Evolutionary conservation across 371 early-diverging fungal genomes (phyloP), one percentile per base, ranked within the genome.

Genomic region (Nosema muscidifuracis): DNA sequence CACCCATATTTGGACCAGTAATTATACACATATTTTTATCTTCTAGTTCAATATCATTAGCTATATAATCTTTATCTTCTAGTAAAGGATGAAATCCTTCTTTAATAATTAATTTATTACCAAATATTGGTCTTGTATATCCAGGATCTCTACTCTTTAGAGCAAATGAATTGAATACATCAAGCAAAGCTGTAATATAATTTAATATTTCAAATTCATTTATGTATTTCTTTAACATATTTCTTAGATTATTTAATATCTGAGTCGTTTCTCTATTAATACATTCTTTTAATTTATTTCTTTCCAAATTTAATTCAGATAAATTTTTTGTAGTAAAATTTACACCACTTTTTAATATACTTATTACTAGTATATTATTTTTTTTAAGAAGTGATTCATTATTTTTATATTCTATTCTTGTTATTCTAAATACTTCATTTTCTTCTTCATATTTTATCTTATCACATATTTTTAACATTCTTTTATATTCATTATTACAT

Each of bases 1-100:
- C 89, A 22, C 88, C 89, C 96, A 95, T 97, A 79, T 98, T 98
- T 0, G 95, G 92, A 0, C 99, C 99, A 0, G 92, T 93, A 2
- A 60, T 24, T 13, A 95, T 84, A 44, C 91, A 90, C 67, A 95
- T 86, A 18, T 86, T 89, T 18, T 84, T 83, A 0, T 85, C 85
- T 89, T 0, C 91, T 91, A 72, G 92, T 87, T 42, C 90, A 89
- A 86, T 89, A 3, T 87, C 84, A 71, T 92, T 90, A 71, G 93
- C 91, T 0, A 72, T 67, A 16, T 47, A 62, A 62, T 76, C 68
- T 33, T 69, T 61, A 18, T 72, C 51, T 28, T 80, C 73, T 33
- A 81, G 63, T 18, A 83, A 43, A 6, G 83, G 83, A 71, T 83
- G 81, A 61, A 76, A 78, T n/a, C 55, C 55, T 2, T 62, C 67